Evolutionary conservation across 2,329 filamentous ascomycete genomes (phyloP).

Genomic region (Alternaria postmessia): DNA sequence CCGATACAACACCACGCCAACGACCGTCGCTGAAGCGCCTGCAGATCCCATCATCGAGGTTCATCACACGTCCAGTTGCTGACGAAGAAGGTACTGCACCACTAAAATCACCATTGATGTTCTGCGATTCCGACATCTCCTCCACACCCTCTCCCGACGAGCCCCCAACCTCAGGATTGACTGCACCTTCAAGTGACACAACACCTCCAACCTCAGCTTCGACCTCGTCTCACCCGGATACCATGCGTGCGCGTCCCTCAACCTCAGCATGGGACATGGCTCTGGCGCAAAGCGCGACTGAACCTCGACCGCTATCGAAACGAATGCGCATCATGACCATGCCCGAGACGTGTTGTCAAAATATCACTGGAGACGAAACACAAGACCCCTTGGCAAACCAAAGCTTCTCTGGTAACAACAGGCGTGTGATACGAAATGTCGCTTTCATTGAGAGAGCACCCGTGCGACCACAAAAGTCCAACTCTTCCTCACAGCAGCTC

Average conservation of each 20-base stretch:
- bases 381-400: background rate
- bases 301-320: conserved; percentile 14
- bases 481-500: background rate
- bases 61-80: background rate
- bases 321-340: conserved; percentile 19
- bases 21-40: conserved; percentile 11
- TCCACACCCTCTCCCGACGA: conserved; percentile 25
- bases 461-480: background rate
- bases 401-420: conserved; percentile 16
- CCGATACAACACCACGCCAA: background rate
- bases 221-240: background rate
- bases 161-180: conserved; percentile 26
- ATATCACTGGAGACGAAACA: background rate
- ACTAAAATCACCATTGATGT: conserved; percentile 24
- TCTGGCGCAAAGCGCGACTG: background rate
- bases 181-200: conserved; percentile 9
- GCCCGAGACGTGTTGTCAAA: background rate
- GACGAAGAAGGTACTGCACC: background rate
- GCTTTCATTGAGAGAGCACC: conserved; percentile 18
- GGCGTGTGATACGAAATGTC: conserved; percentile 4
- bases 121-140: conserved; percentile 27
- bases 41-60: conserved; percentile 8
- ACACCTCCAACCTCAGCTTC: conserved; percentile 1
- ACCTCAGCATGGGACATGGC: background rate
- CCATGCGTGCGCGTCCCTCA: background rate